Percentiles rank a stretch among this genome's conserved stretches.
Evolutionary conservation across 176 grass and related monocot species (phyloP).

Genomic region (Lolium perenne): DNA sequence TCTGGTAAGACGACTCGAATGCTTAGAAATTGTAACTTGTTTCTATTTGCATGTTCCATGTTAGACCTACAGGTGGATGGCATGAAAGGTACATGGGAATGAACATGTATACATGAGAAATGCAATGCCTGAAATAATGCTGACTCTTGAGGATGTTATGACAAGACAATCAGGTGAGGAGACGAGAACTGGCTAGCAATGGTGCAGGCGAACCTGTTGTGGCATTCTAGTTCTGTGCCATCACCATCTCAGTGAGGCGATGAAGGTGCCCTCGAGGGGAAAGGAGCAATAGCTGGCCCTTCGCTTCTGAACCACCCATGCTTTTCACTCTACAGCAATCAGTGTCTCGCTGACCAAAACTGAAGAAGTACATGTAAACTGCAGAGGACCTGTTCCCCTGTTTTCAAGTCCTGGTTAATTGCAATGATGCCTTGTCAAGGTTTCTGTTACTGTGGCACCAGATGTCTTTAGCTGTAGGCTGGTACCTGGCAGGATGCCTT

Average conservation of each 20-base stretch:
- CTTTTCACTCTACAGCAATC: not conserved
- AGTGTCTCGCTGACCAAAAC: not conserved
- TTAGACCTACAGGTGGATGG: not conserved
- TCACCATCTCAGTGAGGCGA: no score
- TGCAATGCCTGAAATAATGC: not conserved
- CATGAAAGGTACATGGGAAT: not conserved
- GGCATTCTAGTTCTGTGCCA: no score
- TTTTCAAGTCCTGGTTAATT: conserved; percentile 9
- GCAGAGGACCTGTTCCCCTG: not conserved
- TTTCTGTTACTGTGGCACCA: not conserved
- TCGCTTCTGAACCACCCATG: not conserved
- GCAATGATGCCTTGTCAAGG: conserved; percentile 5
- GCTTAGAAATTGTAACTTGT: not conserved
- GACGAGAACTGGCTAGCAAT: not conserved
- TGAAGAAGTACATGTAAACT: not conserved
- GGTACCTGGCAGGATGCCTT: not conserved
- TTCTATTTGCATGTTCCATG: not conserved
- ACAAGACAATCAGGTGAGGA: not conserved
- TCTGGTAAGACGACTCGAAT: not conserved
- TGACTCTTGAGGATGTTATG: not conserved
- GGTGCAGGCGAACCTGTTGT: no score
- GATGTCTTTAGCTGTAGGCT: not conserved
- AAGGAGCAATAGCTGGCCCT: not conserved
- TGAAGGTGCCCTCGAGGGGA: not conserved
- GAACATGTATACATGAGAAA: not conserved